Base-by-base conservation (phyloP, 495 filamentous ascomycete species). In the Penicillium paxilli region DNA sequence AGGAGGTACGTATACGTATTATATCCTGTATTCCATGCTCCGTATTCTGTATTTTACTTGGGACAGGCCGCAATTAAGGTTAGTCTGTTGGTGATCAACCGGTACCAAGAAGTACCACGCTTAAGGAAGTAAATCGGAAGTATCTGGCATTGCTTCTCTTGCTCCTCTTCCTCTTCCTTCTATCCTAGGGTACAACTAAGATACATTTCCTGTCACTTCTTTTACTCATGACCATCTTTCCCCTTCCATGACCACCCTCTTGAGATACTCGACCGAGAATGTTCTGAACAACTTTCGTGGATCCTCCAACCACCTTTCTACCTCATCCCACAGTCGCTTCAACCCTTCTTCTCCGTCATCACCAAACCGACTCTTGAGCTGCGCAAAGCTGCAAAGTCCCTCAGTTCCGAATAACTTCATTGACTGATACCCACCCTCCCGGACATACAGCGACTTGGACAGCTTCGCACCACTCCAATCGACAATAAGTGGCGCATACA, bases 381-480 rank as follows among this genome's bases (percentile, higher is more conserved):
- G 42, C 5, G 42, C 23, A 25, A 22, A 46, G 16, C 22, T 46
- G 42, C 22, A 46, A 0, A 46, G 42, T 41, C 50, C 63, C 44
- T 60, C 59, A 58, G 55, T 54, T 32, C 21, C 30, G 54, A 69
- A 63, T 37, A 57, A 52, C 47, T 57, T 61, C 59, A 62, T 64
- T 62, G 62, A 64, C 28, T 51, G 54, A 23, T 71, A 71, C 37
- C 42, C 64, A 23, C 50, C 59, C 37, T 64, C 38, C 3, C 58
- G 37, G 24, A 68, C 64, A 47, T 66, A 69, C 44, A 69, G 32
- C 37, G 35, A 56, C 53, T 69, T 69, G 19, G 64, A 71, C 47
- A 71, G 52, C 54, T 69, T 67, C 16, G 44, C 62, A 12, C 59
- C 66, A 30, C 63, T 60, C 64, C 66, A 71, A 57, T 71, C 66